Conservation (phyloP, 345 rosid genomes). For the Erucastrum elatum region DNA sequence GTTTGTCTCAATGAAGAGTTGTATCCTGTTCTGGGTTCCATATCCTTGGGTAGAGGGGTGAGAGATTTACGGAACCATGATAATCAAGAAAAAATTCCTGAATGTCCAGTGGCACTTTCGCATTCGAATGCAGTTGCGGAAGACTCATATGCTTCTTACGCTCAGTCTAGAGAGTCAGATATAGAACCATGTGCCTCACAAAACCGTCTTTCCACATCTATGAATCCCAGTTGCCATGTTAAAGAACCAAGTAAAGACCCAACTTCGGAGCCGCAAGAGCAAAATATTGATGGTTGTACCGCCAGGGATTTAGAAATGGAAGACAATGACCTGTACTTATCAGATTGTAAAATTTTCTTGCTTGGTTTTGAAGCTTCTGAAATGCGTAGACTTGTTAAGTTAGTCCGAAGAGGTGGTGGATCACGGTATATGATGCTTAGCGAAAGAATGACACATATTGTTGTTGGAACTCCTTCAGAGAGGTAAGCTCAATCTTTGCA, state of each 20-base stretch:
- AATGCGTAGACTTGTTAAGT: conserved; percentile 72
- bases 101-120: conserved; percentile 39
- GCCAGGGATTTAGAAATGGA: conserved; percentile 83
- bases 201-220: conserved; percentile 51
- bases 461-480: conserved; percentile 89
- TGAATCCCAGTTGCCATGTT: conserved; percentile 46
- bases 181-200: conserved; percentile 79
- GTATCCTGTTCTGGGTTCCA: conserved; percentile 67
- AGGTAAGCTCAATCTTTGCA: conserved; percentile 52
- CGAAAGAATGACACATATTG: conserved; percentile 82
- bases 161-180: conserved; percentile 60
- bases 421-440: conserved; percentile 63
- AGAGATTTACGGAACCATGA: conserved; percentile 44
- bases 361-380: conserved; percentile 87
- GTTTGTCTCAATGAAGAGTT: conserved; percentile 88
- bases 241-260: conserved; percentile 48
- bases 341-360: conserved; percentile 75
- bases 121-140: conserved; percentile 44
- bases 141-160: conserved; percentile 49
- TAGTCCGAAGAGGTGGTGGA: conserved; percentile 83
- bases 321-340: conserved; percentile 80
- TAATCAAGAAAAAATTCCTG: conserved; percentile 52
- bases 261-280: conserved; percentile 44
- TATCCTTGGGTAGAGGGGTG: conserved; percentile 46
- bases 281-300: conserved; percentile 52